A percentile compares a stretch with the other conserved stretches of the same genome.
Conservation (phyloP, 1,284 basidiomycete species). For the Ustilago cynodontis region DNA sequence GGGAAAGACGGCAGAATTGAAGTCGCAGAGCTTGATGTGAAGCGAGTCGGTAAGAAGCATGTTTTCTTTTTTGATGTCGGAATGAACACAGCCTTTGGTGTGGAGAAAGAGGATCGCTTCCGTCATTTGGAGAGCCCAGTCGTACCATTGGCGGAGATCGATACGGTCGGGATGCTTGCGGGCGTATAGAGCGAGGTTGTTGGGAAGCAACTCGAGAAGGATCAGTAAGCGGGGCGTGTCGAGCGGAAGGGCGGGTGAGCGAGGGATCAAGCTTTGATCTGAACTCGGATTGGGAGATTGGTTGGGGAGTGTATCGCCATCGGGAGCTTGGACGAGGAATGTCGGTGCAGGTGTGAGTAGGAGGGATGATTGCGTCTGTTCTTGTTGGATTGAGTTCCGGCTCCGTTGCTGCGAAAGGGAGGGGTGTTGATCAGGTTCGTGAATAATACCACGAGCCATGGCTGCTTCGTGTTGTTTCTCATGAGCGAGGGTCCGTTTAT, state of each 20-base stretch:
- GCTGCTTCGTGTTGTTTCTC: constrained; percentile 31
- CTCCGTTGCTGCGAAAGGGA: background rate
- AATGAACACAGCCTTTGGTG: constrained; percentile 61
- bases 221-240: constrained; percentile 65
- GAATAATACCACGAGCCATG: constrained; percentile 15
- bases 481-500: constrained; percentile 31
- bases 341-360: constrained; percentile 15
- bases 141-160: constrained; percentile 56
- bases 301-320: constrained; percentile 17
- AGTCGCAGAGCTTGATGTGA: constrained; percentile 66
- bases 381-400: constrained; percentile 7
- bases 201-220: constrained; percentile 65
- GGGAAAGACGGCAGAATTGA: constrained; percentile 67
- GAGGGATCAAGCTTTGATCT: background rate
- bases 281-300: background rate
- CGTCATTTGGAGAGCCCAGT: constrained; percentile 62
- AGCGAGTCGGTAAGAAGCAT: constrained; percentile 62
- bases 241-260: background rate
- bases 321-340: constrained; percentile 34
- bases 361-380: background rate
- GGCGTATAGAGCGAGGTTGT: constrained; percentile 54
- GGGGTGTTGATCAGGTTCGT: constrained; percentile 1
- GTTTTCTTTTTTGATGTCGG: constrained; percentile 69
- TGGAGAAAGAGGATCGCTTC: constrained; percentile 62
- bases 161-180: constrained; percentile 43